These are phyloP conservation scores for Physcomitrellopsis africana DNA, from an alignment of 225 moss, liverwort and hornwort species.

Conservation along the genomic window DNA sequence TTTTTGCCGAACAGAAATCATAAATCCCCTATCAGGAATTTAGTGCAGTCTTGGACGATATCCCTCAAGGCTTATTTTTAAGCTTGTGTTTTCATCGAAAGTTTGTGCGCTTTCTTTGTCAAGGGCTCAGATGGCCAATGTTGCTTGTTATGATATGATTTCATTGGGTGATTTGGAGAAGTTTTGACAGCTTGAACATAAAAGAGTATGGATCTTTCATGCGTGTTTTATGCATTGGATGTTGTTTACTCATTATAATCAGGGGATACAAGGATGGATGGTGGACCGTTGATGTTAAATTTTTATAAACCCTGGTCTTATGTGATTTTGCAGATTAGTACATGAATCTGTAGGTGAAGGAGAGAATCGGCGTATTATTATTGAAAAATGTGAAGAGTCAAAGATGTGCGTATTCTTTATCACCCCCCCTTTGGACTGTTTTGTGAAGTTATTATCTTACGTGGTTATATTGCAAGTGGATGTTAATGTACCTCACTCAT, in stretches of 20 bases:
- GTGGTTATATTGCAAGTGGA: neutral
- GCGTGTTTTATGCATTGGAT: constrained; percentile 6
- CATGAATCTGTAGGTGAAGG: constrained; percentile 96
- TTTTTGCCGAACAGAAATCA: neutral
- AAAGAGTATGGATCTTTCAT: constrained; percentile 9
- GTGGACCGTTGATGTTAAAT: neutral
- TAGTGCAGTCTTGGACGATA: constrained; percentile 7
- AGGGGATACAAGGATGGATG: neutral
- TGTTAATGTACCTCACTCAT: neutral
- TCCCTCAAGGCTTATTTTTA: constrained; percentile 5
- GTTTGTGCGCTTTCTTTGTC: constrained; percentile 10
- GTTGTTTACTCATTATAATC: neutral
- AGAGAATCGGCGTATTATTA: constrained; percentile 71
- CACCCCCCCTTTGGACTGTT: neutral
- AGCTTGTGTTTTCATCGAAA: neutral
- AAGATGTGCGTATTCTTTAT: constrained; percentile 54
- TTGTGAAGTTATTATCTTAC: neutral
- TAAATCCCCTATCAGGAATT: neutral
- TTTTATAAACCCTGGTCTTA: constrained; percentile 6
- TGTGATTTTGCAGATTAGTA: constrained; percentile 57
- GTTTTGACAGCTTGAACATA: constrained; percentile 16
- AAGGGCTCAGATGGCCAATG: constrained; percentile 13
- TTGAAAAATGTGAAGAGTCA: constrained; percentile 83
- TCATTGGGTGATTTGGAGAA: neutral
- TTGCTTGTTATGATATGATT: constrained; percentile 11